Base-by-base conservation (phyloP, 73 alveolate genomes). In the Effrenium voratum region DNA sequence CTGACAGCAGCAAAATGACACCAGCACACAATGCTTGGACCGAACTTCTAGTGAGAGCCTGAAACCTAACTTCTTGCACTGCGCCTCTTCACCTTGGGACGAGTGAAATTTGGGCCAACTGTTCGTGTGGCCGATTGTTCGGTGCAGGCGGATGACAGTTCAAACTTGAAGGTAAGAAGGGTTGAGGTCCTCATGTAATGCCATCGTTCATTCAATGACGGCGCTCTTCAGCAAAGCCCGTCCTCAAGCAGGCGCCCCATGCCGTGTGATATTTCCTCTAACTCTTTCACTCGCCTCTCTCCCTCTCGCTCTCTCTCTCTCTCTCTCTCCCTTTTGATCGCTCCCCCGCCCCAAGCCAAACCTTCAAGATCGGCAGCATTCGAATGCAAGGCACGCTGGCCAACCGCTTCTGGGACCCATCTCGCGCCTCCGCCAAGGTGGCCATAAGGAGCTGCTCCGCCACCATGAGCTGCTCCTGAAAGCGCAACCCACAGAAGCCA, bases 391-490 rank as follows among this genome's bases (percentile, higher is more conserved):
- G 10, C 72, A 26, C n/a, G 0, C 19, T 24, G 28, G 34, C 72
- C 72, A 24, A 57, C 19, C 19, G 19, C 19, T 32, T 32, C 70
- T 5, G 19, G 36, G 45, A 52, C 66, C 41, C n/a, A n/a, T 22
- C 41, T 41, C 41, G 6, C 32, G 75, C 97, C 97, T 90, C 97
- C 43, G 97, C 97, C 41, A 90, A 45, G 44, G 97, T 90, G 49
- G 97, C 97, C 97, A 90, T 90, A 40, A 90, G 66, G 52, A 90
- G 75, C 97, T 90, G 97, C 97, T 90, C 97, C 0, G 97, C 97
- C 85, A 90, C 97, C 97, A 90, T 90, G 40, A 90, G 87, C 97
- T 90, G 97, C 86, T 90, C 97, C 97, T 90, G 50, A 47, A 30
- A 4, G 0, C 1, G 77, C n/a, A n/a, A n/a, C n/a, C n/a, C n/a